Evolutionary conservation across 345 rosid genomes (phyloP).

Genomic region (Citrus reticulata): DNA sequence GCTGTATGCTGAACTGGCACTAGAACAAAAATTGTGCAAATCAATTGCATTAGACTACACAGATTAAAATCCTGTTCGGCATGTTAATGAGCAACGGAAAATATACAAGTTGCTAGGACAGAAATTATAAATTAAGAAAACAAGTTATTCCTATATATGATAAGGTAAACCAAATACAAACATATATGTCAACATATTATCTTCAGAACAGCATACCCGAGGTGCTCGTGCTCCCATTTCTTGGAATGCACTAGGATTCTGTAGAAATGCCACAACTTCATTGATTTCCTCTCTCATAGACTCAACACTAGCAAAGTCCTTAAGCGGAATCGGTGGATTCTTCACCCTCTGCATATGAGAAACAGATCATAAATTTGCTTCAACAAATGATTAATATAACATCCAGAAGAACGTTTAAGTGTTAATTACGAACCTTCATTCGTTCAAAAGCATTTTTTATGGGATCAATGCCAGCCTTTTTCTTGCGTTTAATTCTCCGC

Average conservation of each 20-base stretch:
- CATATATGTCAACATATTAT: neutral
- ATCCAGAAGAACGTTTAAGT: neutral
- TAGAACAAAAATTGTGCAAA: neutral
- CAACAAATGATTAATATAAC: neutral
- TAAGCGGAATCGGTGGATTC: conserved; percentile 88
- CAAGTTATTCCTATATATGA: neutral
- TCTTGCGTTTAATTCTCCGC: conserved; percentile 55
- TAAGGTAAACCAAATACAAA: neutral
- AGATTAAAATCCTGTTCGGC: neutral
- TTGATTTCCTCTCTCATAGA: conserved; percentile 97
- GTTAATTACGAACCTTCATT: conserved; percentile 59
- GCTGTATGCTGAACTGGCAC: conserved; percentile 1
- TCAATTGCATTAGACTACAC: neutral
- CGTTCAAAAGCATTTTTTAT: conserved; percentile 78
- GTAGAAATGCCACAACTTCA: conserved; percentile 93
- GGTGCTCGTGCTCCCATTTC: conserved; percentile 98
- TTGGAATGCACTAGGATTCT: conserved; percentile 86
- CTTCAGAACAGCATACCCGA: conserved; percentile 51
- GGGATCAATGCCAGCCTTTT: conserved; percentile 87
- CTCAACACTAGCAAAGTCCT: conserved; percentile 86
- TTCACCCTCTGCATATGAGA: conserved; percentile 70
- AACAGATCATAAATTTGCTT: conserved; percentile 5
- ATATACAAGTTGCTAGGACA: neutral
- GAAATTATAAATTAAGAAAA: neutral
- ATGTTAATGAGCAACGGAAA: neutral